Conservation (phyloP, 192 early-diverging fungal genomes). For the Phlyctochytrium bullatum region DNA sequence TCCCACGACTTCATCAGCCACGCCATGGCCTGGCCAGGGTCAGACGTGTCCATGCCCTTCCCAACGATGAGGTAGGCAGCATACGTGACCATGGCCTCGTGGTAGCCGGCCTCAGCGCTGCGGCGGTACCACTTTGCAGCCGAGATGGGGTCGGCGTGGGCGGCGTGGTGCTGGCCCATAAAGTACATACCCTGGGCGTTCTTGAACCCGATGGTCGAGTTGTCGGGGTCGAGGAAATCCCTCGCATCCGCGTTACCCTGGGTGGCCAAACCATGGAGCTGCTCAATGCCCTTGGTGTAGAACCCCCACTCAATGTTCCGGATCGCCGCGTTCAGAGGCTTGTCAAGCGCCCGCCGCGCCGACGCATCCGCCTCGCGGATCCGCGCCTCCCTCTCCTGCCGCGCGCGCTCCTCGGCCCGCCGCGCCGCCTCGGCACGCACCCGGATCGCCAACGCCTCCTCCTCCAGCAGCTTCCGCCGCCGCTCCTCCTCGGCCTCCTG, state of each 20-base stretch:
- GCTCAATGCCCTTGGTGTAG: slow-evolving; percentile 18
- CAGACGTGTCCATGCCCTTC: slow-evolving; percentile 20
- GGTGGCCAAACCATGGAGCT: slow-evolving; percentile 14
- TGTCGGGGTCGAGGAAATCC: slow-evolving; percentile 25
- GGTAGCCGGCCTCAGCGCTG: slow-evolving; percentile 26
- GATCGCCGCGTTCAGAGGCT: slow-evolving; percentile 15
- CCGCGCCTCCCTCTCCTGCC: slow-evolving; percentile 2
- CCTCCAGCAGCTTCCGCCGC: not conserved
- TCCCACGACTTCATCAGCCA: slow-evolving; percentile 34
- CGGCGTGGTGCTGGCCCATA: slow-evolving; percentile 22
- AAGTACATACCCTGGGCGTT: slow-evolving; percentile 17
- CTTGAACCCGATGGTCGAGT: slow-evolving; percentile 10
- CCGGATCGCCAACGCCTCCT: not conserved
- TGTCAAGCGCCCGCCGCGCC: slow-evolving; percentile 9
- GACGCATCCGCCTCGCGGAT: slow-evolving; percentile 6
- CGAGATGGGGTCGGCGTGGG: slow-evolving; percentile 18
- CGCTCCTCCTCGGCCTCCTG: slow-evolving; percentile 5
- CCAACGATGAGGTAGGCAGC: slow-evolving; percentile 30
- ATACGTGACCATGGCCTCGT: slow-evolving; percentile 24
- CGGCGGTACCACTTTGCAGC: slow-evolving; percentile 34
- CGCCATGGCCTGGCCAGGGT: slow-evolving; percentile 25
- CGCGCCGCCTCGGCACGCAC: slow-evolving; percentile 8
- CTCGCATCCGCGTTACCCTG: slow-evolving; percentile 21
- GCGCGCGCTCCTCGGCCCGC: slow-evolving; percentile 5
- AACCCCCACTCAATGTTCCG: slow-evolving; percentile 28